Conservation (phyloP, 352 stramenopile species). For the Phytophthora litchii region DNA sequence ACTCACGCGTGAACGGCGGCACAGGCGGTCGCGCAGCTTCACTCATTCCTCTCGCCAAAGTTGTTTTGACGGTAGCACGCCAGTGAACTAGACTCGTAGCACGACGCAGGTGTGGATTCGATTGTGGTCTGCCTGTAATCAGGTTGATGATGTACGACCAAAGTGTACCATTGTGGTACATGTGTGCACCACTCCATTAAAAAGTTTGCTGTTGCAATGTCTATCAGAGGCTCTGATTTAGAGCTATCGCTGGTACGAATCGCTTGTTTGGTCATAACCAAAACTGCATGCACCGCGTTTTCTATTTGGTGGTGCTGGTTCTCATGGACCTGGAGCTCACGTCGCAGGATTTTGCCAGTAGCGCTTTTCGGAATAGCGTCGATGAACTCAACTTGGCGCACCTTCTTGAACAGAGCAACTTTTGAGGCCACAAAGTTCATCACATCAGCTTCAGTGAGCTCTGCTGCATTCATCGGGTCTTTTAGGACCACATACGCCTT, state of each 20-base stretch:
- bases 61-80: neutral
- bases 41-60: slow-evolving; percentile 16
- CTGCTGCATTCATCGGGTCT: slow-evolving; percentile 32
- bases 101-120: neutral
- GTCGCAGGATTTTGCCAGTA: slow-evolving; percentile 91
- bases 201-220: too few species aligned
- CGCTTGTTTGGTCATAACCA: too few species aligned
- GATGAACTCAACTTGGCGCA: slow-evolving; percentile 90
- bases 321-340: slow-evolving; percentile 64
- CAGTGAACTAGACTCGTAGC: neutral
- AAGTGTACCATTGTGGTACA: neutral
- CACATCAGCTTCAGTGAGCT: slow-evolving; percentile 68
- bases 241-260: too few species aligned
- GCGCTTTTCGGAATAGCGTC: slow-evolving; percentile 86
- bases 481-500: slow-evolving; percentile 91
- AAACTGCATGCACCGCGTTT: slow-evolving; percentile 10
- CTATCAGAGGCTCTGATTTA: too few species aligned
- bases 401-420: slow-evolving; percentile 89
- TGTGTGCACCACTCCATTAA: neutral
- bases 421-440: slow-evolving; percentile 84
- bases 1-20: slow-evolving; percentile 84
- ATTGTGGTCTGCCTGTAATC: neutral
- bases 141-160: neutral
- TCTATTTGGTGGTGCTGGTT: slow-evolving; percentile 37
- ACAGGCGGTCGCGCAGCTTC: slow-evolving; percentile 44